Conservation (phyloP, 257 asterid genomes). For the Ilex asprella region DNA sequence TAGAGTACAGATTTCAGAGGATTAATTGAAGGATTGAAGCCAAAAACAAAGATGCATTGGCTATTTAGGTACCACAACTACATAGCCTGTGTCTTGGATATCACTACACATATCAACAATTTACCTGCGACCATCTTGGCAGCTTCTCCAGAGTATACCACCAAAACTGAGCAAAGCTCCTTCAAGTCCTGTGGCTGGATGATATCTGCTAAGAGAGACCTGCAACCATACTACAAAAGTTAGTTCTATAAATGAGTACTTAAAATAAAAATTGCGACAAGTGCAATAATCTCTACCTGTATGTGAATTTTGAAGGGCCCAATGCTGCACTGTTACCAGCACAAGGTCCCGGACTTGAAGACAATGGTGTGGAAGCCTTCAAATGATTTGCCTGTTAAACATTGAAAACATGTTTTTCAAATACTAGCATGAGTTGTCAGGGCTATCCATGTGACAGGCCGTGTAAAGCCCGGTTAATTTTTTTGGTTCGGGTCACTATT, state of each 20-base stretch:
- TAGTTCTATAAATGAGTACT: constrained; percentile 7
- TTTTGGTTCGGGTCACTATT: neutral
- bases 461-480: neutral
- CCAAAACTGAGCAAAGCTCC: constrained; percentile 25
- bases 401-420: neutral
- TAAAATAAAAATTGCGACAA: neutral
- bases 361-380: constrained; percentile 12
- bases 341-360: constrained; percentile 12
- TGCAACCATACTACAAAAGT: constrained; percentile 13
- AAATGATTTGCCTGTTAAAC: constrained; percentile 11
- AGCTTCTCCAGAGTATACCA: constrained; percentile 22
- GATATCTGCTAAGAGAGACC: constrained; percentile 29
- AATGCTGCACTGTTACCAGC: constrained; percentile 16
- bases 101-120: too few relatives aligned
- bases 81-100: too few relatives aligned
- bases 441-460: neutral
- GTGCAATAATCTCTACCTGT: constrained; percentile 18
- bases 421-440: neutral
- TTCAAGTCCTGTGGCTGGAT: constrained; percentile 22
- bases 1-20: neutral
- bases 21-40: neutral
- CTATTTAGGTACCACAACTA: neutral
- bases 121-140: constrained; percentile 23
- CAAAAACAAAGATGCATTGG: neutral
- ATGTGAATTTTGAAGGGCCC: constrained; percentile 22